Conservation (phyloP, 495 filamentous ascomycete species). For the Chaetomidium leptoderma region DNA sequence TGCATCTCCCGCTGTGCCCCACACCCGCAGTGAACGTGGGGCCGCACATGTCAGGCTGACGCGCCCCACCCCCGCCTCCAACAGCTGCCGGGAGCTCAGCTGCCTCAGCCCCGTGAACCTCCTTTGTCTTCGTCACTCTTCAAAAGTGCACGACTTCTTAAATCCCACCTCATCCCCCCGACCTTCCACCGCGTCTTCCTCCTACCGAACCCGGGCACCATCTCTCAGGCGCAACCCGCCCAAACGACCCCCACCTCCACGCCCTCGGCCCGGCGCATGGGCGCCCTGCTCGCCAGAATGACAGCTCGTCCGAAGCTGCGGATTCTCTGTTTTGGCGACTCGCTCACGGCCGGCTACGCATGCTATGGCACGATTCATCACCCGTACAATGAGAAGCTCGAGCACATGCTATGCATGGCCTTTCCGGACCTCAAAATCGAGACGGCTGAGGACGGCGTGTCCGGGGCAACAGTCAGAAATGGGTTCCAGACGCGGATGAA, state of each 20-base stretch:
- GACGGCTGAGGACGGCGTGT: conserved; percentile 40
- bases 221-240: background rate
- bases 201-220: too few relatives aligned
- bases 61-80: conserved; percentile 11
- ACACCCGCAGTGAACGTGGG: background rate
- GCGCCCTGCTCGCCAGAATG: conserved; percentile 21
- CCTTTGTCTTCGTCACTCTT: background rate
- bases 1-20: background rate
- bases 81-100: conserved; percentile 6
- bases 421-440: conserved; percentile 36
- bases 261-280: background rate
- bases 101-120: conserved; percentile 11
- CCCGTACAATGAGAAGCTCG: conserved; percentile 47
- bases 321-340: conserved; percentile 63
- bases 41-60: background rate
- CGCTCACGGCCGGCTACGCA: conserved; percentile 56
- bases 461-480: conserved; percentile 49
- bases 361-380: conserved; percentile 41
- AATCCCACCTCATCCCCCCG: too few relatives aligned
- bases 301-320: conserved; percentile 27
- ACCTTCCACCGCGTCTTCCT: too few relatives aligned
- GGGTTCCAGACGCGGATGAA: conserved; percentile 49
- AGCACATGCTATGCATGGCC: conserved; percentile 39
- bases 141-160: too few relatives aligned
- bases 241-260: background rate